phyloP scores from a whole-genome alignment of 2,329 filamentous ascomycete species.

The Paecilomyces niveus region DNA sequence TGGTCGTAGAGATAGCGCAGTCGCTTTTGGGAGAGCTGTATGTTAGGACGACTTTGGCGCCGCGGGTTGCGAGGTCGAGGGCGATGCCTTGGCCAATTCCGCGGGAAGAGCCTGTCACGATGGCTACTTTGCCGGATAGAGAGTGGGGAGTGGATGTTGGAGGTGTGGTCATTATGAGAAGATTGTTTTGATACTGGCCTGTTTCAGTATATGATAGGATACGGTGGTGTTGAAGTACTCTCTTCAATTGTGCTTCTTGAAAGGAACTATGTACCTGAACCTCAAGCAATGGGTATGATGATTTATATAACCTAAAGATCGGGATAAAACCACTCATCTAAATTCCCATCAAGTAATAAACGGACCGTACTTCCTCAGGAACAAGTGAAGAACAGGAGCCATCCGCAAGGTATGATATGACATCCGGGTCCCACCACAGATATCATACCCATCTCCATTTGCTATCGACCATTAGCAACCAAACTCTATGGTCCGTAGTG shows the following conservation, averaged over 20 bases:
- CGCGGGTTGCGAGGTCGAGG: conserved; percentile 41
- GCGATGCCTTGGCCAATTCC: conserved; percentile 45
- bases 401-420: too few relatives aligned
- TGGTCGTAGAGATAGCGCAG: conserved; percentile 23
- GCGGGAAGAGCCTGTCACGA: conserved; percentile 45
- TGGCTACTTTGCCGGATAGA: conserved; percentile 30
- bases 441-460: background rate
- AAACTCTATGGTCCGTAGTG: background rate
- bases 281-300: too few relatives aligned
- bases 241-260: too few relatives aligned
- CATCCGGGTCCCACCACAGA: too few relatives aligned
- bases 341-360: too few relatives aligned
- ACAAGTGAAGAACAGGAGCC: too few relatives aligned
- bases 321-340: too few relatives aligned
- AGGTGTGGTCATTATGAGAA: background rate
- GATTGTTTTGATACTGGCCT: background rate
- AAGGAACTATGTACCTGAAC: too few relatives aligned
- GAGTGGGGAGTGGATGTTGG: background rate
- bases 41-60: conserved; percentile 41
- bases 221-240: too few relatives aligned
- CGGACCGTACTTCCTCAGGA: too few relatives aligned
- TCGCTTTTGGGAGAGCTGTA: conserved; percentile 36
- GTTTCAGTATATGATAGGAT: too few relatives aligned
- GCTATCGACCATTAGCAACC: background rate
- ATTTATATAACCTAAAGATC: too few relatives aligned